phyloP scores from a whole-genome alignment of 345 rosid species.

The Bruguiera parviflora region DNA sequence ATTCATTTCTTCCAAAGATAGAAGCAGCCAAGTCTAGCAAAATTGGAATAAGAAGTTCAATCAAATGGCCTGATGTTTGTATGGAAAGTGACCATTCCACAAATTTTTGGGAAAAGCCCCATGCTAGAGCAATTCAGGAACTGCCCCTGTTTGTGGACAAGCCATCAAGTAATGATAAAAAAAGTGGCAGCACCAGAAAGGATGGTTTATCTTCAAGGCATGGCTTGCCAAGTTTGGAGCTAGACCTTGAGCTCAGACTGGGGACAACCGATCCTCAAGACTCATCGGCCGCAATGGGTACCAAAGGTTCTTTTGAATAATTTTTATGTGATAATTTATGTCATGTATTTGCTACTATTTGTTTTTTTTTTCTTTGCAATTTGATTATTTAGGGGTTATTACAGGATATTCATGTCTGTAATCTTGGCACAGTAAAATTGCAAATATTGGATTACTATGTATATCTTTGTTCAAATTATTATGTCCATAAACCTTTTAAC shows the following conservation, averaged over 20 bases:
- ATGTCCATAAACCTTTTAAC: too few species aligned
- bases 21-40: background rate
- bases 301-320: constrained; percentile 41
- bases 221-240: constrained; percentile 7
- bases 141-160: constrained; percentile 32
- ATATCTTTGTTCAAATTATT: too few species aligned
- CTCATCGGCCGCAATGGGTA: constrained; percentile 27
- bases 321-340: background rate
- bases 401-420: too few species aligned
- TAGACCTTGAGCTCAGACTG: constrained; percentile 60
- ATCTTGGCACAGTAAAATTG: too few species aligned
- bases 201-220: constrained; percentile 8
- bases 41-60: constrained; percentile 8
- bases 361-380: background rate
- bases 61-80: constrained; percentile 22
- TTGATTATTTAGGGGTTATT: background rate
- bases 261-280: constrained; percentile 39
- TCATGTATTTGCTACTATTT: background rate
- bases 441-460: too few species aligned
- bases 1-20: constrained; percentile 2
- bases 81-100: background rate
- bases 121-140: constrained; percentile 21
- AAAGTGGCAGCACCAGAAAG: constrained; percentile 9
- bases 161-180: constrained; percentile 16
- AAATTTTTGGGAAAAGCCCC: constrained; percentile 1